These are phyloP conservation scores for Hymenoscyphus infarciens DNA, from an alignment of 2,329 filamentous ascomycete species.

Conservation along the genomic window DNA sequence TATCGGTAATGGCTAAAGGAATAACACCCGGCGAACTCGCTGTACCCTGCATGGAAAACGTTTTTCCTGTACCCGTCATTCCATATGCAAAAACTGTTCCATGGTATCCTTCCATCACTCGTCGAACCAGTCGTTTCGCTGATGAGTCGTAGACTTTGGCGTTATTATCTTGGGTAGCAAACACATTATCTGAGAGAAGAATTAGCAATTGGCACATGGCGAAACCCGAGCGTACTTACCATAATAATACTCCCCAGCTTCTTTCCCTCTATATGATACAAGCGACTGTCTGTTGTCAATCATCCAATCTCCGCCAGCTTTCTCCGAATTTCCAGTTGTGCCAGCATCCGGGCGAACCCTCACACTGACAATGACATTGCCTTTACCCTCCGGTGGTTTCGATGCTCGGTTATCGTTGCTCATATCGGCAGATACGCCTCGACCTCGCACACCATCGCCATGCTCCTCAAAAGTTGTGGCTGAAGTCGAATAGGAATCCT, in stretches of 20 bases:
- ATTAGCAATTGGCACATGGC: conserved; percentile 13
- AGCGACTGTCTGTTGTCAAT: conserved; percentile 80
- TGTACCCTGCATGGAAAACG: conserved; percentile 98
- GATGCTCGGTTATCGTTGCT: conserved; percentile 41
- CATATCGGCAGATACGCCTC: conserved; percentile 27
- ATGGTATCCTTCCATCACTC: conserved; percentile 99
- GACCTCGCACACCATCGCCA: conserved; percentile 49
- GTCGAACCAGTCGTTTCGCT: conserved; percentile 87
- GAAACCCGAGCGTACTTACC: conserved; percentile 50
- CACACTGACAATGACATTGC: conserved; percentile 94
- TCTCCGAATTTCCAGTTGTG: conserved; percentile 47
- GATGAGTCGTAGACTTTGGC: conserved; percentile 90
- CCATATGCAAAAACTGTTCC: conserved; percentile 98
- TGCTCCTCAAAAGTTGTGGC: conserved; percentile 84
- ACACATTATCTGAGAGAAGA: conserved; percentile 77
- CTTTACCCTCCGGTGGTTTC: conserved; percentile 67
- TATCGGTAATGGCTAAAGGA: conserved; percentile 94
- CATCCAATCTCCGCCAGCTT: conserved; percentile 81
- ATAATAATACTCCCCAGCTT: conserved; percentile 89
- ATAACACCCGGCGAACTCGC: conserved; percentile 95
- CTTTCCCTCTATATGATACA: conserved; percentile 80
- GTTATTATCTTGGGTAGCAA: conserved; percentile 90
- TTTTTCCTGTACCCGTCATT: conserved; percentile 98
- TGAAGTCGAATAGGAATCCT: conserved; percentile 88
- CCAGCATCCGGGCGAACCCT: conserved; percentile 81